Conservation (phyloP, 176 grass and related monocot genomes). For the Oryza coarctata region DNA sequence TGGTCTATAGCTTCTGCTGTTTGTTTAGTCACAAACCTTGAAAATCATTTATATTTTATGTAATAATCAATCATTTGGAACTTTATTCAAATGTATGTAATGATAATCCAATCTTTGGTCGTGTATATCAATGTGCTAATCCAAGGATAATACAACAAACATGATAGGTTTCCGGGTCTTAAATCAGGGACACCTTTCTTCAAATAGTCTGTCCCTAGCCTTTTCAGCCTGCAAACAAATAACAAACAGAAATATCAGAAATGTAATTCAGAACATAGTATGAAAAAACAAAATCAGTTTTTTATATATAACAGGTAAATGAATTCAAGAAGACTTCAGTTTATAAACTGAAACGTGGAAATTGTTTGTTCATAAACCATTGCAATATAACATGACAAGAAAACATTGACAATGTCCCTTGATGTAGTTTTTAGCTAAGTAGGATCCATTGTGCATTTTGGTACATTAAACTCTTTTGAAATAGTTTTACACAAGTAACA, state of each 20-base stretch:
- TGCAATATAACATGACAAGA: not conserved
- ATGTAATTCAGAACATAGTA: not conserved
- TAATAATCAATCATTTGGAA: too few relatives aligned
- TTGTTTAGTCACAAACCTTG: too few relatives aligned
- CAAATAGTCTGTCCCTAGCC: slow-evolving; percentile 46
- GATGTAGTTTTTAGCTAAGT: not conserved
- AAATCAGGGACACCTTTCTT: too few relatives aligned
- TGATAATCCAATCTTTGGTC: too few relatives aligned
- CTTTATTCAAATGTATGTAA: too few relatives aligned
- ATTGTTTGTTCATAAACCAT: not conserved
- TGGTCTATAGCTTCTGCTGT: too few relatives aligned
- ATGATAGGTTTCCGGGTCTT: too few relatives aligned
- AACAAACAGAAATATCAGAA: not conserved
- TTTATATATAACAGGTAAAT: not conserved
- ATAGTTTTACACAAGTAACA: not conserved
- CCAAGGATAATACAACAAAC: too few relatives aligned
- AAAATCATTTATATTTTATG: too few relatives aligned
- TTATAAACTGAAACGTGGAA: not conserved
- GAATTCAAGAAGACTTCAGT: not conserved
- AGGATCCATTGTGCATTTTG: not conserved
- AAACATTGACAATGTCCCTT: not conserved
- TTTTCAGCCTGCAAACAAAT: slow-evolving; percentile 41
- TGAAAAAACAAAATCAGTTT: not conserved
- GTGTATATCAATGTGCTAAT: too few relatives aligned
- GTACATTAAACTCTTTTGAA: not conserved